phyloP scores from a whole-genome alignment of 1,284 basidiomycete species.

The Pseudozyma sp. region DNA sequence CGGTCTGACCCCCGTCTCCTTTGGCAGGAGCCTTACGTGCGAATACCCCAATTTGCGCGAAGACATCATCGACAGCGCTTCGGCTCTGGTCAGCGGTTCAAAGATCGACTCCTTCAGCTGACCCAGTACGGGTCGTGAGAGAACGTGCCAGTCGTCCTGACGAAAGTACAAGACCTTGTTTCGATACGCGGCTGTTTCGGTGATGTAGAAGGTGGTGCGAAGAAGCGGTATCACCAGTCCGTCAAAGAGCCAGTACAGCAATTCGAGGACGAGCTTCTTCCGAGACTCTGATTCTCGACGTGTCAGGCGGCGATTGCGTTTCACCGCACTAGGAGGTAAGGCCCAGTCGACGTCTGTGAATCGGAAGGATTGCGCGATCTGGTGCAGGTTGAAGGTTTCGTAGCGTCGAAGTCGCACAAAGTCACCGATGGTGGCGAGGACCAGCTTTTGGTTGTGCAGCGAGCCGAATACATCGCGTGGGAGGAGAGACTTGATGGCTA shows the following conservation, averaged over 20 bases:
- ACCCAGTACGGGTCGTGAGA: conserved; percentile 83
- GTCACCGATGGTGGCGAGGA: conserved; percentile 76
- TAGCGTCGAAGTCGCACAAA: conserved; percentile 81
- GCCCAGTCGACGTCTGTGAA: conserved; percentile 86
- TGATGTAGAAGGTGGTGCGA: conserved; percentile 92
- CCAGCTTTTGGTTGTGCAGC: conserved; percentile 75
- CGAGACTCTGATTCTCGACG: conserved; percentile 80
- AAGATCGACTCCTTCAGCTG: conserved; percentile 74
- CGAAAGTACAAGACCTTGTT: conserved; percentile 91
- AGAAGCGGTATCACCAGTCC: conserved; percentile 83
- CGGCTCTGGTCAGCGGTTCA: conserved; percentile 39
- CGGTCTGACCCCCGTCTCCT: conserved; percentile 91
- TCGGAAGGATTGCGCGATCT: conserved; percentile 81
- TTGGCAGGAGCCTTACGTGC: conserved; percentile 88
- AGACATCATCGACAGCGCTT: conserved; percentile 67
- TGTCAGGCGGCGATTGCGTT: conserved; percentile 68
- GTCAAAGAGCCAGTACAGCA: conserved; percentile 92
- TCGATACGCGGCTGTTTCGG: conserved; percentile 88
- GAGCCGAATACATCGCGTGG: conserved; percentile 84
- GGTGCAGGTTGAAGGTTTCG: conserved; percentile 85
- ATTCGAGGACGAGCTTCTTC: conserved; percentile 82
- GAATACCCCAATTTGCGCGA: conserved; percentile 77
- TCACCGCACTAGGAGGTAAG: conserved; percentile 69
- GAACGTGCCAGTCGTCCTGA: conserved; percentile 86
- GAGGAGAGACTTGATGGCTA: conserved; percentile 78